Evolutionary conservation across 345 rosid genomes (phyloP), one percentile per base, ranked within the genome.

Genomic region (Eucalyptus polybractea): DNA sequence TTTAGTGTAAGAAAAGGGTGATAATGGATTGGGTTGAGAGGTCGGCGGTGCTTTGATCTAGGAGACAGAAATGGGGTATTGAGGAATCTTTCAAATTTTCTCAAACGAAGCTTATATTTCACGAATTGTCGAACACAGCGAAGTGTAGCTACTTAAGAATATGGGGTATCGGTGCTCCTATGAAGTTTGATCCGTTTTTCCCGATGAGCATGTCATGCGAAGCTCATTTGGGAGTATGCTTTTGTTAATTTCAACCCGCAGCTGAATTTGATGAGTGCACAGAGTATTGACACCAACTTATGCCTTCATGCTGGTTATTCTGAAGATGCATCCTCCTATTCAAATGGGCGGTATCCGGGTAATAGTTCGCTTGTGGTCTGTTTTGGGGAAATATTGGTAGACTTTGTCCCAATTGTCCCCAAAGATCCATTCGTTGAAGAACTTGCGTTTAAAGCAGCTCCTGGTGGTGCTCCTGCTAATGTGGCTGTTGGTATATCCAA

Each of bases 281-380:
- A n/a, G 5, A 13, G 50, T 49, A 49, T 13, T 13, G 50, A 49
- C 12, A 11, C 5, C 47, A 44, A 44, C 51, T 16, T 72, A 31
- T 44, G 51, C 49, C 42, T 60, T 37, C 6, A 42, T 47, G 33
- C 86, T 90, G 95, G 93, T 81, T 90, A 89, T 88, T 89, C 89
- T 87, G 81, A 90, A 88, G 91, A 91, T 90, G 90, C 91, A 88
- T 89, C 90, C 24, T 56, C 90, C 11, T 49, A 88, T 58, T 88
- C 67, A 65, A 87, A 92, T 86, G 88, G 76, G 89, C 65, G 87
- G 31, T 44, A 2, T 44, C 45, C 60, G 81, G 6, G n/a, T 33
- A 33, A 33, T 33, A 33, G 37, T 33, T 33, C 3, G 37, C 37
- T 33, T 33, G 37, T 33, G 37, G 37, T 33, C 37, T 33, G 37